These are phyloP conservation scores for Termitomyces sp. DNA, from an alignment of 768 basidiomycete genomes.

Conservation along the genomic window DNA sequence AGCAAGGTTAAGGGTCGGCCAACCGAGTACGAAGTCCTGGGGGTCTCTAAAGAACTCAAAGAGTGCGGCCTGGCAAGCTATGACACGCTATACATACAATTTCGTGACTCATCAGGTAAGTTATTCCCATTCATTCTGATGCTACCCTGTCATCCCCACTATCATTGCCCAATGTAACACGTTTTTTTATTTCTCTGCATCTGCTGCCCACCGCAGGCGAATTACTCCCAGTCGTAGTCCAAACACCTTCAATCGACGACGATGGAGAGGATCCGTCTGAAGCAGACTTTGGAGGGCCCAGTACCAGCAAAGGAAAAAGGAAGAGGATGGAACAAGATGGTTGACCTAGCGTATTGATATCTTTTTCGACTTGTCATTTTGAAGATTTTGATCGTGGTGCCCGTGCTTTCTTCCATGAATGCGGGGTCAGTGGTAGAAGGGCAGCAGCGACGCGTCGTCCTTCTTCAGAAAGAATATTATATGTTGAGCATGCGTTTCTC, in stretches of 20 bases:
- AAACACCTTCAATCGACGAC: constrained; percentile 54
- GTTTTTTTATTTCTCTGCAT: constrained; percentile 15
- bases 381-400: constrained; percentile 7
- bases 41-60: constrained; percentile 37
- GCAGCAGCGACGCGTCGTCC: constrained; percentile 91
- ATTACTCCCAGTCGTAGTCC: constrained; percentile 56
- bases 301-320: constrained; percentile 59
- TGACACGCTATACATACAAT: constrained; percentile 68
- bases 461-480: constrained; percentile 91
- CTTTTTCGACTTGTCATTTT: neutral
- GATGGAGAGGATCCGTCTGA: constrained; percentile 53
- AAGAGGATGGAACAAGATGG: constrained; percentile 56
- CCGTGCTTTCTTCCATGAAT: constrained; percentile 46
- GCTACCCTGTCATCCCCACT: constrained; percentile 11
- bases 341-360: constrained; percentile 2
- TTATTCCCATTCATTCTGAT: constrained; percentile 14
- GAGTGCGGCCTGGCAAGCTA: constrained; percentile 57
- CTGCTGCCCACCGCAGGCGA: constrained; percentile 39
- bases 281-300: constrained; percentile 22
- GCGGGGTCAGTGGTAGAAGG: constrained; percentile 63
- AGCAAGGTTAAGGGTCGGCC: constrained; percentile 50
- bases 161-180: constrained; percentile 17
- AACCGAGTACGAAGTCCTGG: constrained; percentile 53
- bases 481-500: constrained; percentile 95
- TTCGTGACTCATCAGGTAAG: constrained; percentile 61